A percentile compares a stretch with the other conserved stretches of the same genome.
These are phyloP conservation scores for Boletus tomentosulus DNA, from an alignment of 768 basidiomycete species.

Conservation along the genomic window DNA sequence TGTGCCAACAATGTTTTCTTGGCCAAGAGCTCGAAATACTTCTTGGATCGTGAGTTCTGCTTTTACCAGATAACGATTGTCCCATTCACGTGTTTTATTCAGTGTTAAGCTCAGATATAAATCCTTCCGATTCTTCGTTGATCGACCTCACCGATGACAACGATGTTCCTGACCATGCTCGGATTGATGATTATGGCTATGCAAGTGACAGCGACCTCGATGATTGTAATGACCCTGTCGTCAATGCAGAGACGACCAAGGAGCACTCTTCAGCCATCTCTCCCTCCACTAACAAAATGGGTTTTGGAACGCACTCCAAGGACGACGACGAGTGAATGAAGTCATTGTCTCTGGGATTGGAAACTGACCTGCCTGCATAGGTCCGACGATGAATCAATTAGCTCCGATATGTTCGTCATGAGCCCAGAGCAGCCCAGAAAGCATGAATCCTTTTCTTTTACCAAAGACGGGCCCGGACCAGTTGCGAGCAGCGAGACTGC, in stretches of 20 bases:
- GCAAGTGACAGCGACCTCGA: constrained; percentile 35
- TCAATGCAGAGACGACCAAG: neutral
- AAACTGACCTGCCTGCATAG: constrained; percentile 6
- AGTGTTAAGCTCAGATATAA: constrained; percentile 17
- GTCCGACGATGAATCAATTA: constrained; percentile 11
- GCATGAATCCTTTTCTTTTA: neutral
- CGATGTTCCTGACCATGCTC: constrained; percentile 5
- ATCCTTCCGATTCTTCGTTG: constrained; percentile 9
- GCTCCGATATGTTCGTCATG: constrained; percentile 18
- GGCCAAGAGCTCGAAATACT: constrained; percentile 25
- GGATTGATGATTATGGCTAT: constrained; percentile 28
- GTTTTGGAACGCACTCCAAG: neutral
- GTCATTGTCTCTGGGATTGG: neutral
- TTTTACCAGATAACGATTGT: neutral
- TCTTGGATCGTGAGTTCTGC: constrained; percentile 21
- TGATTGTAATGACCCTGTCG: constrained; percentile 14
- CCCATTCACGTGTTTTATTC: neutral
- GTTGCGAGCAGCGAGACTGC: constrained; percentile 7
- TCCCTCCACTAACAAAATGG: neutral
- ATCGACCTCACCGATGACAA: constrained; percentile 11
- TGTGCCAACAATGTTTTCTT: constrained; percentile 29
- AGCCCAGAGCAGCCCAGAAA: constrained; percentile 8
- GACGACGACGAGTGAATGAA: constrained; percentile 7
- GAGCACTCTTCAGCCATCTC: neutral
- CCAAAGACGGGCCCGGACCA: neutral